Evolutionary conservation across 495 filamentous ascomycete species (phyloP).

Genomic region (Neurospora sublineolata): DNA sequence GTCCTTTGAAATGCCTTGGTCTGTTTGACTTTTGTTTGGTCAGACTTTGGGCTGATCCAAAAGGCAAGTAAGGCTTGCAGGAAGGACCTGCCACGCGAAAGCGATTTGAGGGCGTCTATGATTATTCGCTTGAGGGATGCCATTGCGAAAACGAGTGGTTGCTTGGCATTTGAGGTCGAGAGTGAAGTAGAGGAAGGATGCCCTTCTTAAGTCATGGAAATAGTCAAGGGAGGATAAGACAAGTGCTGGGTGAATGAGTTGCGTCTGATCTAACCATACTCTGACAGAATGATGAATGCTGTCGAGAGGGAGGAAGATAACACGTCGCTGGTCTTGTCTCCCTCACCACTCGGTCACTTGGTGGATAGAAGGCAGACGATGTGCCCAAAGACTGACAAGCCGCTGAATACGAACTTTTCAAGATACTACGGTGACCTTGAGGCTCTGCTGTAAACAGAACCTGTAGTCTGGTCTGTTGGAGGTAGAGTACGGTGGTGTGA

Average conservation of each 20-base stretch:
- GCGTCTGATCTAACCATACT: neutral
- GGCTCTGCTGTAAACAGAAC: neutral
- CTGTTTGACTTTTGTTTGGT: conserved; percentile 3
- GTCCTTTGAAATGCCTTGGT: neutral
- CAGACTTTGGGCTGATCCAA: conserved; percentile 32
- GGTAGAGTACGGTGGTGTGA: neutral
- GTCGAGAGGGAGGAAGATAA: neutral
- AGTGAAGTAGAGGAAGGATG: conserved; percentile 2
- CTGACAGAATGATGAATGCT: neutral
- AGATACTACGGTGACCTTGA: neutral
- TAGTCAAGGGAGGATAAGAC: neutral
- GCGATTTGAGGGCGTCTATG: conserved; percentile 34
- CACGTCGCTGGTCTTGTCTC: neutral
- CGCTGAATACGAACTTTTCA: neutral
- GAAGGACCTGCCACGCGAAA: conserved; percentile 40
- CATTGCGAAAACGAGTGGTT: conserved; percentile 34
- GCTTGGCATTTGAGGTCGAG: conserved; percentile 27
- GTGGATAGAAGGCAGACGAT: neutral
- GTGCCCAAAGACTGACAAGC: neutral
- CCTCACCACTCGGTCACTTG: neutral
- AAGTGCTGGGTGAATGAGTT: neutral
- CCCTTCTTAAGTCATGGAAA: conserved; percentile 15
- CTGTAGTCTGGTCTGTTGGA: neutral
- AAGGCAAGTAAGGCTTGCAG: conserved; percentile 39
- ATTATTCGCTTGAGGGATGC: conserved; percentile 32